These are phyloP conservation scores for Crithidia brevicula DNA, from an alignment of 208 protist species.

Conservation along the genomic window DNA sequence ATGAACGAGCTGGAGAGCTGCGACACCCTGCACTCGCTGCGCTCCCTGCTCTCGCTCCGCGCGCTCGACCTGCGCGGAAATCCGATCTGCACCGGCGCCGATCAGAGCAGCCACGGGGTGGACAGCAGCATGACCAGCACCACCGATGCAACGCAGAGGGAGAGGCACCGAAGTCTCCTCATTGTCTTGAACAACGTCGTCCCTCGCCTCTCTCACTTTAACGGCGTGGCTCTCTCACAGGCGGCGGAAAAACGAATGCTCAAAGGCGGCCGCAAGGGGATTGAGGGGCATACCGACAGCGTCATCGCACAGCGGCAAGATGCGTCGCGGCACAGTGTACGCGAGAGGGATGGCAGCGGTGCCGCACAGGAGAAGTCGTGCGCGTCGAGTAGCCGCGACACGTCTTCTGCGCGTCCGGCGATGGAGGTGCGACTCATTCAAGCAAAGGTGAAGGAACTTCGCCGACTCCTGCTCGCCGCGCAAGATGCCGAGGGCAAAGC, in stretches of 20 bases:
- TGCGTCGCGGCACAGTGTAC: no score
- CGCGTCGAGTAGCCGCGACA: neutral
- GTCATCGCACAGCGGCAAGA: no score
- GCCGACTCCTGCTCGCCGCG: constrained; percentile 47
- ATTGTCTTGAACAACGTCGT: constrained; percentile 34
- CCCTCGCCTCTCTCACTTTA: constrained; percentile 61
- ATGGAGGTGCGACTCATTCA: constrained; percentile 58
- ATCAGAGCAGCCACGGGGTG: neutral
- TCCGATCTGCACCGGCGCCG: constrained; percentile 22
- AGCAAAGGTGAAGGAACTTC: constrained; percentile 70
- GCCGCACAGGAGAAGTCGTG: neutral
- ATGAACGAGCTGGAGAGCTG: constrained; percentile 45
- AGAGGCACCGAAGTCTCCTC: constrained; percentile 12
- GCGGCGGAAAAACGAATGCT: constrained; percentile 52
- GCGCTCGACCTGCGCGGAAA: constrained; percentile 72
- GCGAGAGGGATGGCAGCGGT: no score
- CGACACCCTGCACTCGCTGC: constrained; percentile 41
- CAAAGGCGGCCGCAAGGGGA: constrained; percentile 33
- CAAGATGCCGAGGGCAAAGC: constrained; percentile 52
- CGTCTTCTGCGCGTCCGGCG: constrained; percentile 1
- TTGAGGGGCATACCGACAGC: constrained; percentile 1
- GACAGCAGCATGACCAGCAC: neutral
- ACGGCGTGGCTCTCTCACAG: constrained; percentile 76
- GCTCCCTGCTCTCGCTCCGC: constrained; percentile 46
- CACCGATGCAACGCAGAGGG: neutral